Conservation (phyloP, 2,329 filamentous ascomycete genomes). For the Neurospora crassa region DNA sequence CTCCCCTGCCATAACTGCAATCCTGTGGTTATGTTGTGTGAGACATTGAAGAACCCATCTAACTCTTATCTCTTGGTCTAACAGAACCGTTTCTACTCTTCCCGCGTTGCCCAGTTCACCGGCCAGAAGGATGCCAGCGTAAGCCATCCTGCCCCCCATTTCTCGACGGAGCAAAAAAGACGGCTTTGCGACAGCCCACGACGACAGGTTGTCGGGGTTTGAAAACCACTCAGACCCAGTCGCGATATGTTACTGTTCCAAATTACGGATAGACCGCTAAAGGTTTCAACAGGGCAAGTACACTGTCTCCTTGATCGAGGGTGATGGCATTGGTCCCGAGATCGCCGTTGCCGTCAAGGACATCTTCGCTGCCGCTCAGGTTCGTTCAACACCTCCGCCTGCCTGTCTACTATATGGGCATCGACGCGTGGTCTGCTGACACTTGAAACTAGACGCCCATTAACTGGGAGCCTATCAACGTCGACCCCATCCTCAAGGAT, state of each 20-base stretch:
- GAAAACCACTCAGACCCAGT: slow-evolving; percentile 16
- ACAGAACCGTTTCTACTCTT: slow-evolving; percentile 55
- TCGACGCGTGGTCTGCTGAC: slow-evolving; percentile 4
- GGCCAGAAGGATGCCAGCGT: slow-evolving; percentile 83
- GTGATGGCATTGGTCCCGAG: slow-evolving; percentile 96
- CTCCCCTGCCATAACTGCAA: background rate
- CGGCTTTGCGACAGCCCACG: slow-evolving; percentile 12
- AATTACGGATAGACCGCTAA: slow-evolving; percentile 15
- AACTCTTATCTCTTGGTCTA: background rate
- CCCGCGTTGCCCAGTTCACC: slow-evolving; percentile 81
- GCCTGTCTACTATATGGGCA: slow-evolving; percentile 9
- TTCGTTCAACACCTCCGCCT: slow-evolving; percentile 34
- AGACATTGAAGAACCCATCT: background rate
- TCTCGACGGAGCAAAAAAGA: slow-evolving; percentile 6
- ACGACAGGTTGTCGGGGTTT: slow-evolving; percentile 6
- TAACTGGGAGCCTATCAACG: slow-evolving; percentile 95
- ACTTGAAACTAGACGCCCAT: slow-evolving; percentile 59
- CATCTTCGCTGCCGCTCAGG: slow-evolving; percentile 92
- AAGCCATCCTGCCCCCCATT: slow-evolving; percentile 31
- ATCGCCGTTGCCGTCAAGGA: slow-evolving; percentile 98
- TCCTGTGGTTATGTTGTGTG: background rate
- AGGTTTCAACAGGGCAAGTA: slow-evolving; percentile 65
- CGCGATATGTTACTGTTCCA: slow-evolving; percentile 5
- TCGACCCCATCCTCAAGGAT: slow-evolving; percentile 86
- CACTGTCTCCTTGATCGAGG: slow-evolving; percentile 94